phyloP scores from a whole-genome alignment of 2,329 filamentous ascomycete genomes.

The Thermoascus crustaceus region DNA sequence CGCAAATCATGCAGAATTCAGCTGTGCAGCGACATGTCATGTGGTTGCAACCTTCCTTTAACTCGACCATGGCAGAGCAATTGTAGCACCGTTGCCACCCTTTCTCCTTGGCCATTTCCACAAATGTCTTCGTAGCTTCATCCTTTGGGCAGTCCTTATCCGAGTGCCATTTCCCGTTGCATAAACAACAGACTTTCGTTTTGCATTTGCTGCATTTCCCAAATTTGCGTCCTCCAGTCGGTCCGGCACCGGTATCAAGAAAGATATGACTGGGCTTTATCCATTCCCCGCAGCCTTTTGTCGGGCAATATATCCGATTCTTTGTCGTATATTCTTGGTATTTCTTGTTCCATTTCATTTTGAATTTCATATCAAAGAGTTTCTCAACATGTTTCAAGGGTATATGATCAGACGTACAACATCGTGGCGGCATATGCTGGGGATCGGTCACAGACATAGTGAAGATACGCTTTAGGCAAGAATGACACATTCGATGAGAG shows the following conservation, averaged over 20 bases:
- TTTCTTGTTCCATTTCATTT: conserved; percentile 71
- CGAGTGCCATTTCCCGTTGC: conserved; percentile 67
- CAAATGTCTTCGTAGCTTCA: conserved; percentile 28
- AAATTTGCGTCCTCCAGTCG: conserved; percentile 50
- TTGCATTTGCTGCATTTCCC: conserved; percentile 65
- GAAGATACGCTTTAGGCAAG: conserved; percentile 68
- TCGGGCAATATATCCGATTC: conserved; percentile 71
- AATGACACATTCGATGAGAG: conserved; percentile 71
- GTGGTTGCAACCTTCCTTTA: conserved; percentile 77
- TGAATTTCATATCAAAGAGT: conserved; percentile 66
- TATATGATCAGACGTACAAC: conserved; percentile 67
- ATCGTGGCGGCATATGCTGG: conserved; percentile 75
- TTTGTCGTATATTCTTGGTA: conserved; percentile 67
- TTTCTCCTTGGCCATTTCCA: conserved; percentile 59
- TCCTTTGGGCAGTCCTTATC: conserved; percentile 59
- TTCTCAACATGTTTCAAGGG: conserved; percentile 66
- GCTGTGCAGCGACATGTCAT: conserved; percentile 80
- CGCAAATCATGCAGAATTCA: conserved; percentile 83
- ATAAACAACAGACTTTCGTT: conserved; percentile 65
- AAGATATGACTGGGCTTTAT: conserved; percentile 65
- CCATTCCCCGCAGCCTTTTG: conserved; percentile 65
- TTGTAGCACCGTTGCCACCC: conserved; percentile 74
- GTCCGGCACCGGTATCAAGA: conserved; percentile 37
- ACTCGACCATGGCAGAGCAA: conserved; percentile 68
- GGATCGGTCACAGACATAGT: conserved; percentile 67